Percentiles rank a stretch among this genome's conserved stretches.
These are phyloP conservation scores for Echinosophora koreensis DNA, from an alignment of 306 rosid species.

Conservation along the genomic window DNA sequence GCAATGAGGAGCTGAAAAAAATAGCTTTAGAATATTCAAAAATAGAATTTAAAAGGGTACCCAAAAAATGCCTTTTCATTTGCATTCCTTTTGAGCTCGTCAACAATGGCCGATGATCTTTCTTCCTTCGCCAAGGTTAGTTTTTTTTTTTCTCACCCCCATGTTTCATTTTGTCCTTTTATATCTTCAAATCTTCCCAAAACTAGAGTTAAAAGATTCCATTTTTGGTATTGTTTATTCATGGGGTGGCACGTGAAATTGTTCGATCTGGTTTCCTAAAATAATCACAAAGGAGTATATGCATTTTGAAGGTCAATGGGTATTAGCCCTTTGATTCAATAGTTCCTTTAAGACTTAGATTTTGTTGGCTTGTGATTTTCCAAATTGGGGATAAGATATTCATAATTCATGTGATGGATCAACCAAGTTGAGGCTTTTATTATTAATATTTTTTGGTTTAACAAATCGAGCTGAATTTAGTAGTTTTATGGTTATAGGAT, in stretches of 20 bases:
- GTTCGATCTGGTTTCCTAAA: slow-evolving; percentile 58
- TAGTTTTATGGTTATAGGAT: slow-evolving; percentile 65
- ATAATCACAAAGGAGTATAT: slow-evolving; percentile 33
- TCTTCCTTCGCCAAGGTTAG: slow-evolving; percentile 82
- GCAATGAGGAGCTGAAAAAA: slow-evolving; percentile 55
- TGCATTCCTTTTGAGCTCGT: slow-evolving; percentile 65
- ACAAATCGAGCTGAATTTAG: slow-evolving; percentile 34
- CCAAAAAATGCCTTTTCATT: slow-evolving; percentile 70
- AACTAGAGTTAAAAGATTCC: slow-evolving; percentile 41
- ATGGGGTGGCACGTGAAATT: slow-evolving; percentile 59
- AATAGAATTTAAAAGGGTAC: slow-evolving; percentile 44
- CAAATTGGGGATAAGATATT: slow-evolving; percentile 40
- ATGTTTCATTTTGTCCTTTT: slow-evolving; percentile 36
- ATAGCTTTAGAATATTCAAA: slow-evolving; percentile 39
- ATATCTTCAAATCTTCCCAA: slow-evolving; percentile 30
- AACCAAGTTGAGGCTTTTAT: slow-evolving; percentile 25
- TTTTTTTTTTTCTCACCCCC: neutral
- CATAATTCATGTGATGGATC: slow-evolving; percentile 43
- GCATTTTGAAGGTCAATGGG: slow-evolving; percentile 37
- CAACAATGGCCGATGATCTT: slow-evolving; percentile 87
- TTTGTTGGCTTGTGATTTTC: slow-evolving; percentile 23
- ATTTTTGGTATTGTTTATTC: slow-evolving; percentile 44
- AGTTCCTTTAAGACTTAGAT: slow-evolving; percentile 27
- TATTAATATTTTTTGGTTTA: neutral
- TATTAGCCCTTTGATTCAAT: slow-evolving; percentile 35